Evolutionary conservation across 371 early-diverging fungal genomes (phyloP), one percentile per base, ranked within the genome.

Genomic region (Mucor irregularis): DNA sequence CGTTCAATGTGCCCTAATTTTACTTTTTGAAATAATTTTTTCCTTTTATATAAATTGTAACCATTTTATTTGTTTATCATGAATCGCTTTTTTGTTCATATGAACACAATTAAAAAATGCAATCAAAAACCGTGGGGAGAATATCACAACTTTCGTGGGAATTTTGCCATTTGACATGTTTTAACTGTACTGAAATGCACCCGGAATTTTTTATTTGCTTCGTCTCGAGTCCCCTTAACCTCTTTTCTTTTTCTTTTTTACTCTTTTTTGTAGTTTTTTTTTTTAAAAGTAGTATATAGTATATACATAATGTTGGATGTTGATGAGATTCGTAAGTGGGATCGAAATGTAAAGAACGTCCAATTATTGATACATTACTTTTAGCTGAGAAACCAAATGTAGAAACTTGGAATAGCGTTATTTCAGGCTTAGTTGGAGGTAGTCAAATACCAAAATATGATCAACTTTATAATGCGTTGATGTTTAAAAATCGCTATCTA

Each of bases 391-490:
- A 68, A 37, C 64, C 62, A 24, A 73, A 68, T 33, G 55, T 66
- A 25, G 71, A 72, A 47, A 80, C 78, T 47, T 58, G 74, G 34
- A 57, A 78, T 33, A 81, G 76, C 45, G 82, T 82, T 43, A 49
- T 78, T 29, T 74, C 86, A 35, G 86, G 86, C 9, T 71, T 82
- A 50, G 66, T 79, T 51, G 86, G 82, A 53, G 86, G 86, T 81
- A 75, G 29, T 10, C 7, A 13, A 31, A 51, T 35, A 14, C 2
- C 19, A 30, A 29, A 33, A 30, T 48, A 13, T 29, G 25, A 22
- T 33, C 5, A 24, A 53, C 11, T 46, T 7, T 28, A 14, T 6
- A 16, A 16, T 16, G 24, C 7, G 13, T 47, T 16, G 44, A 21
- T 25, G n/a, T n/a, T 14, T 35, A n/a, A n/a, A n/a, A n/a, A n/a